Percentiles rank a stretch among this genome's conserved stretches.
Conservation (phyloP, 768 basidiomycete species). For the Collybiopsis luxurians region DNA sequence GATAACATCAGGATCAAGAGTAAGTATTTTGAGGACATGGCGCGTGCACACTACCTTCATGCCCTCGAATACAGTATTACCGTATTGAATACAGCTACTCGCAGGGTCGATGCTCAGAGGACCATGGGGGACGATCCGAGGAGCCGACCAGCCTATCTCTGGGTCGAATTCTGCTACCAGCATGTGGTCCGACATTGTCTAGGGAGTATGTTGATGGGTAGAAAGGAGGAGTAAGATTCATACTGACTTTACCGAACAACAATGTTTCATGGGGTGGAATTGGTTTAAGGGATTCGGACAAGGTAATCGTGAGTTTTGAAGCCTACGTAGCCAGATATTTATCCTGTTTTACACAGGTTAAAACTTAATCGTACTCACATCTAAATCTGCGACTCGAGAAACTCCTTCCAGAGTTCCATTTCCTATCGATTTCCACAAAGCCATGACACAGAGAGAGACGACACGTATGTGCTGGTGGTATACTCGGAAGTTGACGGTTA, state of each 20-base stretch:
- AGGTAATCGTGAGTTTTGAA: background rate
- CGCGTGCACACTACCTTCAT: slow-evolving; percentile 51
- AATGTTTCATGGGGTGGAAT: slow-evolving; percentile 1
- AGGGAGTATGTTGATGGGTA: background rate
- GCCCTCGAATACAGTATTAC: slow-evolving; percentile 83
- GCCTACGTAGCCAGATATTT: background rate
- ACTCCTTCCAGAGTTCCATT: slow-evolving; percentile 2
- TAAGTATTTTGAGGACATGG: background rate
- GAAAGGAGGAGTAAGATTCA: background rate
- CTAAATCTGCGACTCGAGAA: background rate
- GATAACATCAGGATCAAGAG: too few relatives aligned
- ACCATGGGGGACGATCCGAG: slow-evolving; percentile 73
- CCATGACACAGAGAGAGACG: too few relatives aligned
- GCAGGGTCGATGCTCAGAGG: slow-evolving; percentile 70
- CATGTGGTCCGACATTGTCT: slow-evolving; percentile 82
- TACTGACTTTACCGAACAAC: background rate
- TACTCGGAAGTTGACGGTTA: too few relatives aligned
- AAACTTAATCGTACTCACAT: background rate
- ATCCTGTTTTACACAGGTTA: background rate
- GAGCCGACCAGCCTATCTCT: slow-evolving; percentile 62
- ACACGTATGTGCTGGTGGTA: too few relatives aligned
- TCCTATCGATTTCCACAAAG: slow-evolving; percentile 2
- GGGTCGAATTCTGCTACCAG: slow-evolving; percentile 63
- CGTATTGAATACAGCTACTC: slow-evolving; percentile 81
- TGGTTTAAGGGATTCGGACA: slow-evolving; percentile 1